Base-by-base conservation (phyloP, 2,329 filamentous ascomycete species). In the Chaetomium globosum region DNA sequence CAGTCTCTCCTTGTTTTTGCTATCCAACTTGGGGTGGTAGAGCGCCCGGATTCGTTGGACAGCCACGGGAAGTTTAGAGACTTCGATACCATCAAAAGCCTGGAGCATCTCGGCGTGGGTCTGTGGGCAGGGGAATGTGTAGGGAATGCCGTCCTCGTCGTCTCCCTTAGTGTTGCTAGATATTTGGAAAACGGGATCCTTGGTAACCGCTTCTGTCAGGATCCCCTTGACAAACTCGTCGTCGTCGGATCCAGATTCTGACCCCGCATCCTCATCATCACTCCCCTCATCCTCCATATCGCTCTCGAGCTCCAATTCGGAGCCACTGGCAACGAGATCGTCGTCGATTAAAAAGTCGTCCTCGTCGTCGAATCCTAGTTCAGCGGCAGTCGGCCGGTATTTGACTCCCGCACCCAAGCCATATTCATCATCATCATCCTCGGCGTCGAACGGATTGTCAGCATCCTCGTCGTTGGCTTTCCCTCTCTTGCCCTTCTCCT, bases 291-390 rank as follows among this genome's bases (percentile, higher is more conserved):
- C 82, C 0, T 83, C 81, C 12, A 82, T 80, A 28, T 85, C 83
- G 8, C 82, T 82, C 21, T 83, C 78, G 4, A 82, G 79, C 31
- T 89, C 86, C n/a, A 87, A 73, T 48, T 89, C 87, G 6, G 91
- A 94, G 46, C 88, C 91, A 70, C 89, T 93, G 13, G 93, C 93
- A 39, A 97, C 85, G 19, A 98, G 83, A 73, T 96, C 90, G 68
- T 95, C 91, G 65, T 98, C 94, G 67, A 97, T 88, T 30, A 94
- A 75, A 72, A 98, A 98, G 71, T 97, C 92, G 72, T 98, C 94
- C 74, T 98, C 94, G 71, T 97, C 94, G 69, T 97, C 93, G 39
- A 96, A 89, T 6, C 88, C 91, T 21, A 93, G 76, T 65, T 89
- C 84, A 12, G 84, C 81, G 3, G 83, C 84, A 8, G 85, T 87